A percentile compares a stretch with the other conserved stretches of the same genome.
These are phyloP conservation scores for Phialemoniopsis sp. DNA, from an alignment of 2,329 filamentous ascomycete genomes.

Conservation along the genomic window DNA sequence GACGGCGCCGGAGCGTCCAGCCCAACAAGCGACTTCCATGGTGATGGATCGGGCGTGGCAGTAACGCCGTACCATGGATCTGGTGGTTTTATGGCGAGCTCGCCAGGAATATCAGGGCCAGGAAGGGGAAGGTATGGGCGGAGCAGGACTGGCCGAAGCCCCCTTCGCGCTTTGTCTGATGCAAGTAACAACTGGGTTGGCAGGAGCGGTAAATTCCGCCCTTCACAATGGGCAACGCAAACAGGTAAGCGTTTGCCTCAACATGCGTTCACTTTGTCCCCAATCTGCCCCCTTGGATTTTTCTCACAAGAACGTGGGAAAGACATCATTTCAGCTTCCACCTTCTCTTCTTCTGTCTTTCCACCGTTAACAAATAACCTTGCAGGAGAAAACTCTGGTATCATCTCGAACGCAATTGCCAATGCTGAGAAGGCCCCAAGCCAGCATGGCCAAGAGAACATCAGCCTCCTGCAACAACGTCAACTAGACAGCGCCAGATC, in stretches of 20 bases:
- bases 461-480: constrained; percentile 73
- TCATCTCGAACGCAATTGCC: constrained; percentile 89
- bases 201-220: constrained; percentile 39
- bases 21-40: constrained; percentile 24
- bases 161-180: constrained; percentile 57
- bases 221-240: constrained; percentile 38
- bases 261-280: neutral
- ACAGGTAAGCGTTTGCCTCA: constrained; percentile 34
- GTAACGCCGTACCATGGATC: constrained; percentile 32
- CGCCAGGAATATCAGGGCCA: constrained; percentile 75
- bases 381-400: constrained; percentile 57
- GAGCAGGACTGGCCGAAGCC: constrained; percentile 55
- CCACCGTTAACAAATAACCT: constrained; percentile 1
- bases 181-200: constrained; percentile 51
- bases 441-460: constrained; percentile 68
- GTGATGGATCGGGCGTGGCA: constrained; percentile 20
- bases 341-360: constrained; percentile 1
- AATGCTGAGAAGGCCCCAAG: constrained; percentile 71
- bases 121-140: constrained; percentile 82
- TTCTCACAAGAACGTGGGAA: neutral
- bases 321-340: neutral
- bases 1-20: constrained; percentile 24
- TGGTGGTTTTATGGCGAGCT: constrained; percentile 50
- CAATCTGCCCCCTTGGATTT: neutral
- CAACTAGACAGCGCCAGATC: constrained; percentile 44